phyloP scores from a whole-genome alignment of 306 rosid genomes.

The Vigna reflexopilosa region DNA sequence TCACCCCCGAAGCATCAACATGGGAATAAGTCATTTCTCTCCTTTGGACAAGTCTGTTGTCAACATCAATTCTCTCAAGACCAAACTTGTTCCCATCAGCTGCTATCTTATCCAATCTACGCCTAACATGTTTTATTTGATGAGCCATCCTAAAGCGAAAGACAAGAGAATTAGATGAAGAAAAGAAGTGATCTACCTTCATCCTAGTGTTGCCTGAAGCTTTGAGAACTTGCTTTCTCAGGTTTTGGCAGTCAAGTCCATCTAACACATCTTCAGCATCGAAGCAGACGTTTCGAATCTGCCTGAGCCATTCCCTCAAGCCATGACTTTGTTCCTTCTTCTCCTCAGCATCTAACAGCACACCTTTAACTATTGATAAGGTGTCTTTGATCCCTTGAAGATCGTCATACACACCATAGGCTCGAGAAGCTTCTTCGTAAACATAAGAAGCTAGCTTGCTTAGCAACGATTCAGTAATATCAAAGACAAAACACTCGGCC shows the following conservation, averaged over 20 bases:
- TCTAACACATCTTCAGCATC: constrained; percentile 30
- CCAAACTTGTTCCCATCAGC: constrained; percentile 27
- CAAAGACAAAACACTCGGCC: neutral
- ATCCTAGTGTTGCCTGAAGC: neutral
- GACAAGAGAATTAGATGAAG: constrained; percentile 12
- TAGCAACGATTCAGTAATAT: constrained; percentile 6
- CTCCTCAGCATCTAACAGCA: constrained; percentile 32
- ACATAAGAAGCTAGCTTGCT: constrained; percentile 17
- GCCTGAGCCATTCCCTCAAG: constrained; percentile 26
- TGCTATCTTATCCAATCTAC: constrained; percentile 27
- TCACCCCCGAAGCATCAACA: constrained; percentile 14
- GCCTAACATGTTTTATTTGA: constrained; percentile 5
- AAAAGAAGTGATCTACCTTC: constrained; percentile 32
- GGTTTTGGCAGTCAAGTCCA: constrained; percentile 1
- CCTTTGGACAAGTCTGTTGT: neutral
- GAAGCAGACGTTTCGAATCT: neutral
- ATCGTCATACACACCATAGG: constrained; percentile 17
- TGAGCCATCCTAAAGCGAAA: constrained; percentile 14
- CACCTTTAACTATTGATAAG: constrained; percentile 2
- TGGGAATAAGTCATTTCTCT: constrained; percentile 34
- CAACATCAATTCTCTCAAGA: neutral
- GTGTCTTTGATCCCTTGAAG: constrained; percentile 4
- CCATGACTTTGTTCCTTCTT: constrained; percentile 13
- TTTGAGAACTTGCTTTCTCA: neutral
- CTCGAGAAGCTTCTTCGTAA: constrained; percentile 26